Evolutionary conservation across 257 asterid species (phyloP), one percentile per base, ranked within the genome.

Genomic region (Solanum verrucosum): DNA sequence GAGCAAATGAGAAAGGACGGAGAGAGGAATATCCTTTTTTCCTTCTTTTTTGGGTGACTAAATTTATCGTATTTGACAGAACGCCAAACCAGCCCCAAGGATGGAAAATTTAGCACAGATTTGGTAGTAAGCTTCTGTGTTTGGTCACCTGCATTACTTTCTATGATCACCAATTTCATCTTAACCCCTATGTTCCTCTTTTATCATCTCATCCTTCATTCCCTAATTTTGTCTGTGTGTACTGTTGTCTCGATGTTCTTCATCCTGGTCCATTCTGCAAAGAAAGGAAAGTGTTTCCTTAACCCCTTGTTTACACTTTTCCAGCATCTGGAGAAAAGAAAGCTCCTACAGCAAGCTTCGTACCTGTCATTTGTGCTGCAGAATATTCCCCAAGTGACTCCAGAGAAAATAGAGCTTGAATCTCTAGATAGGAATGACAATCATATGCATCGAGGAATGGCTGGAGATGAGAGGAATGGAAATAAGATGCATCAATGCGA

Each of bases 1-100:
- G 25, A 16, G 96, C 98, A 88, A 93, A 94, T 89, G 99, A 94
- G 90, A 95, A 95, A 93, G 98, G 99, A 86, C 87, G 96, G 95
- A 95, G 96, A 88, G 71, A 90, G 5, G 92, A 94, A 95, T 96
- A 96, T 96, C 98, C 98, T 94, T 95, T 90, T 67, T 46, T 42
- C 63, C 56, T 25, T 78, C 11, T 18, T 18, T 81, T 78, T 40
- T 14, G 18, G 35, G 84, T 78, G n/a, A 42, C 63, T 4, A 78
- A 79, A 42, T 42, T 78, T n/a, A 25, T 78, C 20, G 10, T 74
- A 20, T 37, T 74, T 21, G 18, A 37, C 49, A 10, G 25, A 74
- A 74, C 29, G 14, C 29, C 83, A 37, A 37, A 37, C 52, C 20
- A 74, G 31, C 38, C 31, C 31, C 52, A 74, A 74, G 10, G 83